These are phyloP conservation scores for Graphiopsis chlorocephala DNA, from an alignment of 2,329 filamentous ascomycete genomes.

Conservation along the genomic window DNA sequence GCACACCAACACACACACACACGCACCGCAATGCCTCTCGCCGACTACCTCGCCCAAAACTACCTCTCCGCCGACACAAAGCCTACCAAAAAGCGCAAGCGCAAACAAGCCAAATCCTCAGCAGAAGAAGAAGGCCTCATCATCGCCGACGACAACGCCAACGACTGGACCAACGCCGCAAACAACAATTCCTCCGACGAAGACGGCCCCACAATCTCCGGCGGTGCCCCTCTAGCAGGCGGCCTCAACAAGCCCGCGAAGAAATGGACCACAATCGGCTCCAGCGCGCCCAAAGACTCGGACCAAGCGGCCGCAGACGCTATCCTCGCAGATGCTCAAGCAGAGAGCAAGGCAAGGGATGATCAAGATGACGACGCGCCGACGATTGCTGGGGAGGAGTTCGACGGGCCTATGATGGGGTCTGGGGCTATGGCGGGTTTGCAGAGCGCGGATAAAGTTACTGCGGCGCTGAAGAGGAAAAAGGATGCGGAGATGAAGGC, in stretches of 20 bases:
- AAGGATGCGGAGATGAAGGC: slow-evolving; percentile 60
- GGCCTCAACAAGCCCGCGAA: slow-evolving; percentile 53
- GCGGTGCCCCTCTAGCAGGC: slow-evolving; percentile 54
- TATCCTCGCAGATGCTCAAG: slow-evolving; percentile 36
- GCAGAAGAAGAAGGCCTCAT: slow-evolving; percentile 39
- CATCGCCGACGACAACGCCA: slow-evolving; percentile 54
- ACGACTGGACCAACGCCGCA: slow-evolving; percentile 47
- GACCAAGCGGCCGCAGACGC: slow-evolving; percentile 61
- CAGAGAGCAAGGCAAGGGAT: slow-evolving; percentile 30
- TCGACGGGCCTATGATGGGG: slow-evolving; percentile 66
- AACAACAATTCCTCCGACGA: slow-evolving; percentile 52
- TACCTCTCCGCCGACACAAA: slow-evolving; percentile 72
- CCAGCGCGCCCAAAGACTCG: slow-evolving; percentile 47
- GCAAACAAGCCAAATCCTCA: slow-evolving; percentile 41
- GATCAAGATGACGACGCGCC: slow-evolving; percentile 43
- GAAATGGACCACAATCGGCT: slow-evolving; percentile 75
- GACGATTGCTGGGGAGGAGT: slow-evolving; percentile 51
- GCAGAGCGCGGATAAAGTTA: slow-evolving; percentile 76
- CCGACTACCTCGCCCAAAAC: slow-evolving; percentile 84
- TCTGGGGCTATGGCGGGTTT: slow-evolving; percentile 84
- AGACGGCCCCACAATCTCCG: slow-evolving; percentile 48
- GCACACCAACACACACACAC: background rate
- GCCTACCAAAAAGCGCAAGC: slow-evolving; percentile 54
- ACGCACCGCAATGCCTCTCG: slow-evolving; percentile 56
- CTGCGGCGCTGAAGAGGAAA: slow-evolving; percentile 56